A percentile compares a stretch with the other conserved stretches of the same genome.
phyloP scores from a whole-genome alignment of 148 eudicot species.

The Silene uniflora region DNA sequence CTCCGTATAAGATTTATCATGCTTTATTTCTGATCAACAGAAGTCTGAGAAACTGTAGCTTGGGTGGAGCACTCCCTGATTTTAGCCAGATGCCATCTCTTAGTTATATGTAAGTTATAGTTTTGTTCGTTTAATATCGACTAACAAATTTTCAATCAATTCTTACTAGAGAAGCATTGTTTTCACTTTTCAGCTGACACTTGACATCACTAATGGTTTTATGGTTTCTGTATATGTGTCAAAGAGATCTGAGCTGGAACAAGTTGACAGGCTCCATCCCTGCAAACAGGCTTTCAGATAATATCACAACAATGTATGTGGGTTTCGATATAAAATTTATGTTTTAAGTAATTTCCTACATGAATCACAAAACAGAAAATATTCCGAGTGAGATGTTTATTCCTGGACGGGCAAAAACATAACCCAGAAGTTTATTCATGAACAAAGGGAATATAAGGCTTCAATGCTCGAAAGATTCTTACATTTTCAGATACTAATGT shows the following conservation, averaged over 20 bases:
- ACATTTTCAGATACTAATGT: background rate
- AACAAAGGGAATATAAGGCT: background rate
- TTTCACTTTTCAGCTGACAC: constrained; percentile 8
- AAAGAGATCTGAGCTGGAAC: constrained; percentile 81
- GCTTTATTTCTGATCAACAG: constrained; percentile 40
- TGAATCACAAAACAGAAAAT: background rate
- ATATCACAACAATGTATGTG: constrained; percentile 74
- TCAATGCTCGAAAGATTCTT: background rate
- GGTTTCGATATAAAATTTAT: constrained; percentile 5
- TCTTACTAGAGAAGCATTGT: background rate
- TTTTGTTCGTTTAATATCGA: constrained; percentile 2
- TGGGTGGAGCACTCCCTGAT: constrained; percentile 75
- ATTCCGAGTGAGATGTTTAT: background rate
- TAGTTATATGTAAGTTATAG: constrained; percentile 60
- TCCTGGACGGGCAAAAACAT: no score
- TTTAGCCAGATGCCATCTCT: constrained; percentile 56
- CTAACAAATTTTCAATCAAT: background rate
- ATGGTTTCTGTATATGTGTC: constrained; percentile 13
- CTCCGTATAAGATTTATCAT: background rate
- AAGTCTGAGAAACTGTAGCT: constrained; percentile 83
- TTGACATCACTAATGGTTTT: constrained; percentile 1
- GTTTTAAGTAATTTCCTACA: background rate
- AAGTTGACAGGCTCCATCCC: constrained; percentile 70
- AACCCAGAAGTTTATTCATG: background rate
- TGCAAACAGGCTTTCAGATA: constrained; percentile 49